phyloP scores from a whole-genome alignment of 768 basidiomycete genomes.

The Leccinum longicurvipes region DNA sequence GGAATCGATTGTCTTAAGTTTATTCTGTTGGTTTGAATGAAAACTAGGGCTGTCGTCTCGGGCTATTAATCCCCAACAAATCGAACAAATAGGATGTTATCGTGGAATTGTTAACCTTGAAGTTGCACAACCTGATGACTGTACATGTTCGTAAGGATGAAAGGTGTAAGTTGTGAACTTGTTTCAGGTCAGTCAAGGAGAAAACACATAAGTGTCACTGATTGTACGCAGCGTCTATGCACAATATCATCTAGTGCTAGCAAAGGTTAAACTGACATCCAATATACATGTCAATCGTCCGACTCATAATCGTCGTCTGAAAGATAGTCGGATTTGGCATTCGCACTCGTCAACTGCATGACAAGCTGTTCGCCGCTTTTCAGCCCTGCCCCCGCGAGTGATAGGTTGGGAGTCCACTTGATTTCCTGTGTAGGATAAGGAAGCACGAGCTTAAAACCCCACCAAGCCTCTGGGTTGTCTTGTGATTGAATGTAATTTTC shows the following conservation, averaged over 20 bases:
- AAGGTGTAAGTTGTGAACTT: neutral
- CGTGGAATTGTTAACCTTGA: neutral
- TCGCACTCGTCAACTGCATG: constrained; percentile 43
- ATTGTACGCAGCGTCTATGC: neutral
- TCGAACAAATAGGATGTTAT: neutral
- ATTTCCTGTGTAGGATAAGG: constrained; percentile 72
- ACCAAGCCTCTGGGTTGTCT: constrained; percentile 45
- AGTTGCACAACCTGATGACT: neutral
- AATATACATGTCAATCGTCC: constrained; percentile 32
- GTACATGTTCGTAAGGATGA: neutral
- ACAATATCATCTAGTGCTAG: neutral
- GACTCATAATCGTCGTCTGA: constrained; percentile 58
- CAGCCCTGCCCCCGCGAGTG: constrained; percentile 45
- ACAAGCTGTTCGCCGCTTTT: constrained; percentile 63
- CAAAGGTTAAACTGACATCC: neutral
- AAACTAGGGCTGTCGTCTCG: neutral
- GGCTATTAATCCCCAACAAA: too few relatives aligned
- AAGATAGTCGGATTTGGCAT: constrained; percentile 19
- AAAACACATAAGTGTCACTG: neutral
- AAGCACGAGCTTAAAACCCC: constrained; percentile 67
- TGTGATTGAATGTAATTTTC: constrained; percentile 36
- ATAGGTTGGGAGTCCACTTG: constrained; percentile 41
- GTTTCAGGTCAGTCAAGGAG: neutral
- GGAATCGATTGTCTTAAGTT: too few relatives aligned
- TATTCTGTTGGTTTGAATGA: neutral